Evolutionary conservation across 192 early-diverging fungal species (phyloP).

Genomic region (Oehlia diaphana): DNA sequence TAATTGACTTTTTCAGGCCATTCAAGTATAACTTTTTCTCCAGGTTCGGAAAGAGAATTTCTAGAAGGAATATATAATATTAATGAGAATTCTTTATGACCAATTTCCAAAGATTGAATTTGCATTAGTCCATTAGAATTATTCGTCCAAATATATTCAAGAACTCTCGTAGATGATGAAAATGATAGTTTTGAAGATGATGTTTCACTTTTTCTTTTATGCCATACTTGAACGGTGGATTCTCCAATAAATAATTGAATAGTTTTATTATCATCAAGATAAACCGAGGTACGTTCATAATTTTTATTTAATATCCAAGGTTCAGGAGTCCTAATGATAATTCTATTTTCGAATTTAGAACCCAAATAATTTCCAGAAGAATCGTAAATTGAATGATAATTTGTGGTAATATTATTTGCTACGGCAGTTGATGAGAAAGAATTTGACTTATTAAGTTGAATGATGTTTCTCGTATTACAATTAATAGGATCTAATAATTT

Average conservation of each 20-base stretch:
- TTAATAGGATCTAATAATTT: not conserved
- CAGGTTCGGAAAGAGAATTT: too few species aligned
- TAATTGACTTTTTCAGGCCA: not conserved
- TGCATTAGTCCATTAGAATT: not conserved
- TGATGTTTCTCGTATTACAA: not conserved
- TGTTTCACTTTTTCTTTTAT: not conserved
- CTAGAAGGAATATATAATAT: too few species aligned
- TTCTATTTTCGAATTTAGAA: not conserved
- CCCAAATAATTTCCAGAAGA: not conserved
- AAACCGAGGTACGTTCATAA: not conserved
- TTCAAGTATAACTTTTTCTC: not conserved
- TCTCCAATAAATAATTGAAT: conserved; percentile 2
- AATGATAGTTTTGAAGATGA: too few species aligned
- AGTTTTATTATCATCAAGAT: not conserved
- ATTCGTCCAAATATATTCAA: not conserved
- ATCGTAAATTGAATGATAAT: not conserved
- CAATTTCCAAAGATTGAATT: not conserved
- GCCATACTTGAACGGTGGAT: not conserved
- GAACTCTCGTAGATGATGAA: not conserved
- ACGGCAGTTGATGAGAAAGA: too few species aligned
- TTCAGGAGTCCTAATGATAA: not conserved
- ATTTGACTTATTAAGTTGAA: not conserved
- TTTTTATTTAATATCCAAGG: not conserved
- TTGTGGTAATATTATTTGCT: too few species aligned
- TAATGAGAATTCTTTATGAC: not conserved